Evolutionary conservation across 306 rosid genomes (phyloP).

Genomic region (Lagenaria siceraria): DNA sequence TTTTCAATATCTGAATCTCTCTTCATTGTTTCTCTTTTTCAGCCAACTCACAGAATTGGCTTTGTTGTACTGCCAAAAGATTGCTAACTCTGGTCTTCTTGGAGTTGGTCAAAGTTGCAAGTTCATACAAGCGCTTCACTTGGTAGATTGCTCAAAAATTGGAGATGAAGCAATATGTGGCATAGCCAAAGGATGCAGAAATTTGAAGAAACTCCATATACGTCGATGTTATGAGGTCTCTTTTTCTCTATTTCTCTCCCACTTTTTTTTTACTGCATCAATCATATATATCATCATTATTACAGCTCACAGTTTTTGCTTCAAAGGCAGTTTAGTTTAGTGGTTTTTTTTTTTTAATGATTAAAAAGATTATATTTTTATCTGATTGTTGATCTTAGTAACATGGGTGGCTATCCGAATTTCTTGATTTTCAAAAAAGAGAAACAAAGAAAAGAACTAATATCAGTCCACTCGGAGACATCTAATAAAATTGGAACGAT

Average conservation of each 20-base stretch:
- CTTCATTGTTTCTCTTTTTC: slow-evolving; percentile 18
- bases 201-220: slow-evolving; percentile 79
- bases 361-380: background rate
- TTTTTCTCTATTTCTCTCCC: background rate
- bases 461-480: too few relatives aligned
- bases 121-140: slow-evolving; percentile 76
- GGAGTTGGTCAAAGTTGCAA: slow-evolving; percentile 77
- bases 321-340: background rate
- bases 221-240: slow-evolving; percentile 87
- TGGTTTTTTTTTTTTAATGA: too few relatives aligned
- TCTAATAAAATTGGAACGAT: too few relatives aligned
- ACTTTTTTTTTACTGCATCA: background rate
- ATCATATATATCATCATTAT: background rate
- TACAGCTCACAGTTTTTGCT: background rate
- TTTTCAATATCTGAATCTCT: background rate
- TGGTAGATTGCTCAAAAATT: slow-evolving; percentile 88
- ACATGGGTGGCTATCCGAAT: background rate
- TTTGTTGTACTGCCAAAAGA: slow-evolving; percentile 79
- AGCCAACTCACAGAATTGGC: slow-evolving; percentile 67
- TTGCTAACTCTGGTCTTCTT: slow-evolving; percentile 57
- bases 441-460: background rate
- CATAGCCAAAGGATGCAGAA: slow-evolving; percentile 73
- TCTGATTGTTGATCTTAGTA: background rate
- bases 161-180: slow-evolving; percentile 85
- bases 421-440: background rate